Evolutionary conservation across 2,329 filamentous ascomycete genomes (phyloP), one percentile per base, ranked within the genome.

Genomic region (Ophiostoma fasciatum): DNA sequence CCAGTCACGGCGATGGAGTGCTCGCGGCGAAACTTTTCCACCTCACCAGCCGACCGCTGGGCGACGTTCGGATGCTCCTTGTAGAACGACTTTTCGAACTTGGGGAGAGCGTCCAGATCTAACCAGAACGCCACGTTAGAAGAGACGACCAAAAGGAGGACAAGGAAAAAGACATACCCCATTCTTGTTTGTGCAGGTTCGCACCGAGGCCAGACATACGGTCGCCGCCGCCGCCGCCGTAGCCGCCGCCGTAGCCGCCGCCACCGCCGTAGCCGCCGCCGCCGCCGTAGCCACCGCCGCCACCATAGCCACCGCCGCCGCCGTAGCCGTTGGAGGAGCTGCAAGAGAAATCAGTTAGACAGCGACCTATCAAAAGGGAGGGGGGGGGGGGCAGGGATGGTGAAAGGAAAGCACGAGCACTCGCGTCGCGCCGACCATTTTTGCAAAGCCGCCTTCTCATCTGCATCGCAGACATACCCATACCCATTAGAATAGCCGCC

Each of bases 61-160:
- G 75, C 61, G 42, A 98, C 88, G 41, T 74, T 74, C 22, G 78
- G 70, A 55, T 90, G 78, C 63, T 96, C 90, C 67, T 96, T 94
- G 74, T 98, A 98, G 66, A 98, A 98, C 8, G 82, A 87, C 64
- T 98, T 98, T 58, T 98, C 90, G 63, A 98, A 98, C 62, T 96
- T 96, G 50, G 90, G 88, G 31, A 98, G 55, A 7, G 77, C 58
- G 52, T 58, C 66, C 36, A 90, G 51, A 56, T 98, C 90, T 90
- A 47, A n/a, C 22, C 33, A 10, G 5, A 17, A 22, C 3, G 3
- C 13, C 6, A 27, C 2, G n/a, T 33, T 18, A 41, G 31, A 27
- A 18, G 19, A 9, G 6, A 29, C 4, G 3, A 19, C 19, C 20
- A 29, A 27, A 26, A 33, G 32, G 35, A 18, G 12, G 38, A 36